Conservation (phyloP, 768 basidiomycete species). For the Boletus coccyginus region DNA sequence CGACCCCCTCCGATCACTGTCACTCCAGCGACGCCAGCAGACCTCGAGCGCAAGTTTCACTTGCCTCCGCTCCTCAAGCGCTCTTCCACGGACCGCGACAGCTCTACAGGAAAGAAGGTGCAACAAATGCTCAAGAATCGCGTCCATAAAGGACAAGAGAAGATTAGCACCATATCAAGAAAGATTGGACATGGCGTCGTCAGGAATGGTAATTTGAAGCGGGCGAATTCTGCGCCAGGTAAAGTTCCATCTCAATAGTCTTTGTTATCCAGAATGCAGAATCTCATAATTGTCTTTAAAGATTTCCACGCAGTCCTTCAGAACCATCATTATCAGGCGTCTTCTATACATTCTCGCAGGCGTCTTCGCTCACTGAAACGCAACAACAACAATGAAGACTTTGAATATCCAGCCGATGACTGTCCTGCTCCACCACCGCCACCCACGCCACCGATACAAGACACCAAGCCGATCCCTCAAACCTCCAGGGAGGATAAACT, state of each 20-base stretch:
- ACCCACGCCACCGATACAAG: constrained; percentile 34
- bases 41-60: constrained; percentile 20
- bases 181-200: constrained; percentile 73
- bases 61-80: constrained; percentile 22
- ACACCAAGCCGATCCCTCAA: constrained; percentile 31
- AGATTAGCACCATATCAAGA: constrained; percentile 73
- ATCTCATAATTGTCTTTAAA: constrained; percentile 23
- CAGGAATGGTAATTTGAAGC: constrained; percentile 51
- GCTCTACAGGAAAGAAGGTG: constrained; percentile 66
- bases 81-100: constrained; percentile 38
- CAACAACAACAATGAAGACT: constrained; percentile 30
- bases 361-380: constrained; percentile 50
- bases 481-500: constrained; percentile 62
- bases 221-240: constrained; percentile 73
- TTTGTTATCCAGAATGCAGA: not conserved
- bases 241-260: constrained; percentile 12
- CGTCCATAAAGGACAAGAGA: constrained; percentile 69
- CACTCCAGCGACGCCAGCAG: constrained; percentile 59
- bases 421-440: constrained; percentile 36
- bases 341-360: constrained; percentile 80
- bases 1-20: constrained; percentile 48
- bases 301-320: constrained; percentile 69
- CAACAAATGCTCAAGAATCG: constrained; percentile 72
- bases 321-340: constrained; percentile 65
- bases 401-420: constrained; percentile 32